Conservation (phyloP, 2,329 filamentous ascomycete genomes). For the Rosellinia necatrix region DNA sequence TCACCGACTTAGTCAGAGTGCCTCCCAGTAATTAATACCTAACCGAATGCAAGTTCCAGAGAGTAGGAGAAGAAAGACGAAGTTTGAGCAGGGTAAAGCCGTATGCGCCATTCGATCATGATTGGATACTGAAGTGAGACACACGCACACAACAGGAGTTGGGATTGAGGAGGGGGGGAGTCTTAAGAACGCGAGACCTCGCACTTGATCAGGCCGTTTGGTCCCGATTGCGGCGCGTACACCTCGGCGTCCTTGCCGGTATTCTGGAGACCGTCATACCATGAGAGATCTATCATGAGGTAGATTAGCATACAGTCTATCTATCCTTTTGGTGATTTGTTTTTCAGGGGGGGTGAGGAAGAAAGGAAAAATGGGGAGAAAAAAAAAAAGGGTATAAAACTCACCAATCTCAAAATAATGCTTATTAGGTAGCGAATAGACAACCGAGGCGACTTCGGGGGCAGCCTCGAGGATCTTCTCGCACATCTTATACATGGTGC, state of each 20-base stretch:
- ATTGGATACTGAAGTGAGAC: slow-evolving; percentile 20
- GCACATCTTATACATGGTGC: slow-evolving; percentile 99
- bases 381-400: slow-evolving; percentile 40
- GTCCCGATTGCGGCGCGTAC: slow-evolving; percentile 88
- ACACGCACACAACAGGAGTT: slow-evolving; percentile 1
- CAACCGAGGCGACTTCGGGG: slow-evolving; percentile 72
- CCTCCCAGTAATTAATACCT: slow-evolving; percentile 18
- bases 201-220: slow-evolving; percentile 95
- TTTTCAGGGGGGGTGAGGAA: no score
- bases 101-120: slow-evolving; percentile 30
- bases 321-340: not conserved
- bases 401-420: slow-evolving; percentile 96
- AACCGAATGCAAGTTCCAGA: slow-evolving; percentile 4
- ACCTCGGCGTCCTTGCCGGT: slow-evolving; percentile 95
- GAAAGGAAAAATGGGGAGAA: not conserved
- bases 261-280: slow-evolving; percentile 95
- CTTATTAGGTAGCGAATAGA: slow-evolving; percentile 93
- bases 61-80: slow-evolving; percentile 3
- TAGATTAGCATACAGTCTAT: slow-evolving; percentile 2
- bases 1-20: slow-evolving; percentile 2
- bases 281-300: slow-evolving; percentile 75
- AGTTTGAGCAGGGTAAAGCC: no score
- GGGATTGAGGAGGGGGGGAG: not conserved
- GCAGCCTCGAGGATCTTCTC: slow-evolving; percentile 80
- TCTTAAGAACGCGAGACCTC: slow-evolving; percentile 69